Conservation (phyloP, 768 basidiomycete species). For the Rhizopogon sp. region DNA sequence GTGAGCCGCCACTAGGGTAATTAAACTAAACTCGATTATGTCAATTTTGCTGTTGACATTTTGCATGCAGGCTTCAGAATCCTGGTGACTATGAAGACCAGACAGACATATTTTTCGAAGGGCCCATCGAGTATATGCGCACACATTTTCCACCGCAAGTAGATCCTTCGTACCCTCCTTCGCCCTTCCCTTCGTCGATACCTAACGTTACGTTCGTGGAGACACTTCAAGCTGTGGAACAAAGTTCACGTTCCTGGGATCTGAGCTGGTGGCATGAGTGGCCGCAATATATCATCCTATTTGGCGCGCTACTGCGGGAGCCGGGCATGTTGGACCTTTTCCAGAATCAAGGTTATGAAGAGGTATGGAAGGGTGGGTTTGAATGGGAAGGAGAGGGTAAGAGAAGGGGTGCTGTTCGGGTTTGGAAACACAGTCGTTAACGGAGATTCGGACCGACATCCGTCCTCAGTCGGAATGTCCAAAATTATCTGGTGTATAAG, state of each 20-base stretch:
- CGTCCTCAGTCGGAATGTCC: neutral
- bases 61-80: conserved; percentile 35
- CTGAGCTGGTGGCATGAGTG: conserved; percentile 64
- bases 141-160: conserved; percentile 64
- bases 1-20: conserved; percentile 88
- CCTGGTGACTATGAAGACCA: conserved; percentile 67
- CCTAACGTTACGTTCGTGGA: conserved; percentile 35
- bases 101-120: conserved; percentile 73
- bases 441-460: neutral
- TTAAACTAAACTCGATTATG: conserved; percentile 20
- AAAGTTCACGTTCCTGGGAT: conserved; percentile 12
- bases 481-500: neutral
- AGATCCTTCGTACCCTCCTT: conserved; percentile 59
- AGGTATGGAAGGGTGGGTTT: conserved; percentile 63
- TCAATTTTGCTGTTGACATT: conserved; percentile 5
- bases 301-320: conserved; percentile 67
- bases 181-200: conserved; percentile 46
- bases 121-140: conserved; percentile 62
- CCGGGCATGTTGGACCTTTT: conserved; percentile 45
- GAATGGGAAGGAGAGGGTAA: conserved; percentile 66
- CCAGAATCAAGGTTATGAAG: conserved; percentile 51
- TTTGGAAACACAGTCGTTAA: conserved; percentile 45
- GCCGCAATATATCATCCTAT: conserved; percentile 80
- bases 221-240: conserved; percentile 24
- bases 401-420: conserved; percentile 61